phyloP scores from a whole-genome alignment of 495 filamentous ascomycete genomes.

The Annulohypoxylon stygium region DNA sequence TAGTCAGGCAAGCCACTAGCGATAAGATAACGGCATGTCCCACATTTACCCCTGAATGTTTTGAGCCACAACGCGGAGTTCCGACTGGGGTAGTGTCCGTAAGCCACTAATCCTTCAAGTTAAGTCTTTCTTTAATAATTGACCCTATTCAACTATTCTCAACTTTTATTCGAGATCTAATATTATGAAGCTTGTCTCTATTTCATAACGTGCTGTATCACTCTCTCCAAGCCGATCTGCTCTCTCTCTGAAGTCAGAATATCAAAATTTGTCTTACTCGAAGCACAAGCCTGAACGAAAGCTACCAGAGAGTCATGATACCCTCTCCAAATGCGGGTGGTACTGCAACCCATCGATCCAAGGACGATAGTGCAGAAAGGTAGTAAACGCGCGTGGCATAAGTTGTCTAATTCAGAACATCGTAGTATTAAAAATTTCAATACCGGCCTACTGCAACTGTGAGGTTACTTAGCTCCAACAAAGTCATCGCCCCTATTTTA shows the following conservation, averaged over 20 bases:
- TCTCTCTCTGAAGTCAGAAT: neutral
- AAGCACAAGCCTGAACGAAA: constrained; percentile 11
- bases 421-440: constrained; percentile 2
- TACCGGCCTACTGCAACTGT: neutral
- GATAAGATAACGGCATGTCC: constrained; percentile 8
- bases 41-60: neutral
- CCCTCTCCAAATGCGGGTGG: constrained; percentile 2
- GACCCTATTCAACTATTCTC: neutral
- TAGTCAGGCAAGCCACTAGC: constrained; percentile 1
- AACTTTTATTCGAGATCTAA: constrained; percentile 1
- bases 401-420: constrained; percentile 19
- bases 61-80: constrained; percentile 1
- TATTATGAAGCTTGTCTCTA: neutral
- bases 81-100: neutral
- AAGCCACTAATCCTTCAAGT: neutral
- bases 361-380: constrained; percentile 6
- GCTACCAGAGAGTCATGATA: neutral
- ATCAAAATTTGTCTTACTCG: constrained; percentile 11
- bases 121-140: neutral
- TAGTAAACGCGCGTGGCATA: constrained; percentile 12
- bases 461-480: constrained; percentile 16
- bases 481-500: constrained; percentile 15
- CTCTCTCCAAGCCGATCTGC: neutral
- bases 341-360: constrained; percentile 10
- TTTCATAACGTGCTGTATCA: neutral